Conservation (phyloP, 1,284 basidiomycete genomes). For the Ganoderma lingzhi region DNA sequence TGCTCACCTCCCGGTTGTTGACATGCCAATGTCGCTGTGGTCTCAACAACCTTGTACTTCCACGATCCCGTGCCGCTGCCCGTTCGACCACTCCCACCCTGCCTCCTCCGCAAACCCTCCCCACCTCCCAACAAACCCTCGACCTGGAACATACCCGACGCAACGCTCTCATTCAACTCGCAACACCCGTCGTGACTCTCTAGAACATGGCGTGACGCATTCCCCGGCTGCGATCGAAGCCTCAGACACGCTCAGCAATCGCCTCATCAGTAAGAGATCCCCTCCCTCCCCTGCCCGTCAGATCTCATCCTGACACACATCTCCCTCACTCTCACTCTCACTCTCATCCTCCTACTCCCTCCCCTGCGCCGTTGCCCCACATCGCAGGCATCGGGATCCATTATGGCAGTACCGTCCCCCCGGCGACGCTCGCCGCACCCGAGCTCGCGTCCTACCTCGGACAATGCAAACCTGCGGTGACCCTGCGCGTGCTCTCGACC, state of each 20-base stretch:
- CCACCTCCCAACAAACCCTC: not conserved
- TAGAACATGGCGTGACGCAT: constrained; percentile 71
- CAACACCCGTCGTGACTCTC: not conserved
- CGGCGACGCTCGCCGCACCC: constrained; percentile 20
- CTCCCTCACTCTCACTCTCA: not conserved
- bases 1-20: not conserved
- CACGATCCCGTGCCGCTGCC: not conserved
- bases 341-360: constrained; percentile 24
- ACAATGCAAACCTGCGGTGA: constrained; percentile 12
- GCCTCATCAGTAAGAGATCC: constrained; percentile 62
- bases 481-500: constrained; percentile 66
- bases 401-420: constrained; percentile 33
- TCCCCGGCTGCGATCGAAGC: constrained; percentile 43
- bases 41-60: not conserved
- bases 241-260: constrained; percentile 65
- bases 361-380: not conserved
- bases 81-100: not conserved
- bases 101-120: not conserved
- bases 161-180: not conserved
- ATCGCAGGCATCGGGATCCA: constrained; percentile 33
- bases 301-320: constrained; percentile 7
- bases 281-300: constrained; percentile 5
- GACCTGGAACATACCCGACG: not conserved
- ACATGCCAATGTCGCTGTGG: constrained; percentile 1
- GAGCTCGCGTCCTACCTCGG: constrained; percentile 16